These are phyloP conservation scores for Lipomyces oligophaga DNA, from an alignment of 805 yeast genomes.

Conservation along the genomic window DNA sequence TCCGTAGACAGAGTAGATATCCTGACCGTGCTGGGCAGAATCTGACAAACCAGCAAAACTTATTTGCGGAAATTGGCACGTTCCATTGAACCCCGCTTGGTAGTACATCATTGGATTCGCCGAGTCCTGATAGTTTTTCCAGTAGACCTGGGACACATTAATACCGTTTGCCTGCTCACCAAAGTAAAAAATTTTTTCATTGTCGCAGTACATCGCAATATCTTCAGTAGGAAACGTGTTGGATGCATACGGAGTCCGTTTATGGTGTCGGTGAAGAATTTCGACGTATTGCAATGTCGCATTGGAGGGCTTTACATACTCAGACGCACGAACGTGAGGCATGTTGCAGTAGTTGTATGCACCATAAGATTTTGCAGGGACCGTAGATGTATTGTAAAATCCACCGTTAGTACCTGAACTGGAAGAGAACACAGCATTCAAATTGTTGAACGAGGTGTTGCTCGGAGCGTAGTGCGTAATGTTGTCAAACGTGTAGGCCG, in stretches of 20 bases:
- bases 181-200: constrained; percentile 35
- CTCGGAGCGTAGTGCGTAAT: constrained; percentile 17
- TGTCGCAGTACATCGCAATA: constrained; percentile 35
- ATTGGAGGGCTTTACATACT: constrained; percentile 30
- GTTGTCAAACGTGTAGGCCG: constrained; percentile 10
- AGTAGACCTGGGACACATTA: constrained; percentile 21
- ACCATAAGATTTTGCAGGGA: constrained; percentile 36
- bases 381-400: constrained; percentile 27
- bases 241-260: constrained; percentile 42
- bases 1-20: constrained; percentile 41
- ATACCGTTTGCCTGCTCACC: constrained; percentile 29
- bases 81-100: constrained; percentile 34
- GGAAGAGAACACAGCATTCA: constrained; percentile 17
- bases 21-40: constrained; percentile 42
- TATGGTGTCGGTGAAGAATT: constrained; percentile 45
- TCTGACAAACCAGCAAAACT: constrained; percentile 43
- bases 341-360: constrained; percentile 45
- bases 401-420: constrained; percentile 34
- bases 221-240: constrained; percentile 40
- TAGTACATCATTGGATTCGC: constrained; percentile 34
- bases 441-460: constrained; percentile 6
- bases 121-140: constrained; percentile 32
- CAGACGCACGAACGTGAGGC: constrained; percentile 43
- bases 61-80: constrained; percentile 44
- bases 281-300: constrained; percentile 37